A percentile compares a stretch with the other conserved stretches of the same genome.
Evolutionary conservation across 2,329 filamentous ascomycete species (phyloP).

Genomic region (Aureobasidium sp.): DNA sequence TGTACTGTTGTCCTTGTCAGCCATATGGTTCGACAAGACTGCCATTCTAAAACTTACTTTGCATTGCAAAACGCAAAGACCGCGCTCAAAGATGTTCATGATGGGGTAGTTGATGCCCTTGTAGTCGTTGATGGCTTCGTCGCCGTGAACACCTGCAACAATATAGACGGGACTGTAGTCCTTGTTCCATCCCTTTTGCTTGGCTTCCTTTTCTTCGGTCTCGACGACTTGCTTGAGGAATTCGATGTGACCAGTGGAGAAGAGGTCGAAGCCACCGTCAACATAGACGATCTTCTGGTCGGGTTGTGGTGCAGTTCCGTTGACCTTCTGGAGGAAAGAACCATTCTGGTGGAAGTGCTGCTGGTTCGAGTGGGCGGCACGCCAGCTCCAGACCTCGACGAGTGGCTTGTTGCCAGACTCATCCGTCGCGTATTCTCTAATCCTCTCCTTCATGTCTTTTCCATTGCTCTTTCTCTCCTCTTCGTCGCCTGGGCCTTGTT

Average conservation of each 20-base stretch:
- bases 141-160: conserved; percentile 89
- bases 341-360: conserved; percentile 43
- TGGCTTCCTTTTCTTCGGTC: conserved; percentile 61
- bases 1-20: conserved; percentile 49
- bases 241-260: conserved; percentile 93
- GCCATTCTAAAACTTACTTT: conserved; percentile 55
- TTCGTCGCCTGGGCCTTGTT: conserved; percentile 61
- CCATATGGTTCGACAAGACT: too few relatives aligned
- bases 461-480: conserved; percentile 58
- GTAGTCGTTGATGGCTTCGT: conserved; percentile 90
- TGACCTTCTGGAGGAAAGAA: conserved; percentile 57
- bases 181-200: conserved; percentile 63
- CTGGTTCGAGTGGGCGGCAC: conserved; percentile 15
- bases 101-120: conserved; percentile 98
- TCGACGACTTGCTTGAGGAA: conserved; percentile 73
- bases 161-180: conserved; percentile 74
- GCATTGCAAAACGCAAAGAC: conserved; percentile 91
- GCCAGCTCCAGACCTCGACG: conserved; percentile 79
- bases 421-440: conserved; percentile 81
- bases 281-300: conserved; percentile 89
- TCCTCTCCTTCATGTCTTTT: conserved; percentile 62
- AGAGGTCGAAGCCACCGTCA: conserved; percentile 92
- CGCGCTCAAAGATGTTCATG: conserved; percentile 98
- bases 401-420: conserved; percentile 69
- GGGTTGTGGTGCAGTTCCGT: conserved; percentile 59